Percentiles rank a stretch among this genome's conserved stretches.
These are phyloP conservation scores for Chytridiales sp. DNA, from an alignment of 371 early-diverging fungal species.

Conservation along the genomic window DNA sequence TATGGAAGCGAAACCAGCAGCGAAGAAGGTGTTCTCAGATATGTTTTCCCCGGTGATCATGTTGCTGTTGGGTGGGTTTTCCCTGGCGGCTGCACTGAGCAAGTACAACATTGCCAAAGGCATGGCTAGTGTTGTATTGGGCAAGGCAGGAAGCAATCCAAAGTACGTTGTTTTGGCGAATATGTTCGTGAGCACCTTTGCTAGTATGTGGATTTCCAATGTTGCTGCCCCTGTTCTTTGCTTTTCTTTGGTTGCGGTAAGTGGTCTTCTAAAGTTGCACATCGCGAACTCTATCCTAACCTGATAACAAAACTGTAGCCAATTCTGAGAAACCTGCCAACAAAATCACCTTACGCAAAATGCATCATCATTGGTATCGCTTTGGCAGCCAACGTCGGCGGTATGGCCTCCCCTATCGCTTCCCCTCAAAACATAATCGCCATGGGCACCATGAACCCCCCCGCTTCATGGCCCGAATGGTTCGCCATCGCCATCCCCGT, in stretches of 20 bases:
- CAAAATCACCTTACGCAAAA: slow-evolving; percentile 71
- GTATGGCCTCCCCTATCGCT: slow-evolving; percentile 96
- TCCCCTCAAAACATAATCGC: slow-evolving; percentile 87
- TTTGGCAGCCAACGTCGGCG: slow-evolving; percentile 89
- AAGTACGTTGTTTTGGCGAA: slow-evolving; percentile 81
- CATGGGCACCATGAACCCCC: slow-evolving; percentile 68
- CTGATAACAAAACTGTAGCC: slow-evolving; percentile 49
- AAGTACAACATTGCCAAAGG: slow-evolving; percentile 92
- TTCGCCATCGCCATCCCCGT: slow-evolving; percentile 73
- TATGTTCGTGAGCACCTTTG: slow-evolving; percentile 92
- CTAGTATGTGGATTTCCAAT: slow-evolving; percentile 96
- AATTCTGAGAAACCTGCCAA: slow-evolving; percentile 71
- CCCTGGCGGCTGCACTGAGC: slow-evolving; percentile 88
- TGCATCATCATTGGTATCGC: slow-evolving; percentile 92
- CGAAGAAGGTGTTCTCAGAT: slow-evolving; percentile 78
- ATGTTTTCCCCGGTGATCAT: slow-evolving; percentile 97
- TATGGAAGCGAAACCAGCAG: slow-evolving; percentile 65
- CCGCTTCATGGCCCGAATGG: slow-evolving; percentile 66
- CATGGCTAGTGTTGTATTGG: slow-evolving; percentile 82
- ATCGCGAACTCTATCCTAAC: too few relatives aligned
- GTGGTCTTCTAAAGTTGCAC: slow-evolving; percentile 12
- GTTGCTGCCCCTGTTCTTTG: slow-evolving; percentile 97
- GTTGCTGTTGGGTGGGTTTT: slow-evolving; percentile 93
- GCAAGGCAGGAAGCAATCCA: slow-evolving; percentile 86
- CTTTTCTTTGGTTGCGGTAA: slow-evolving; percentile 85